Conservation (phyloP, 2,329 filamentous ascomycete species). For the Onygena corvina region DNA sequence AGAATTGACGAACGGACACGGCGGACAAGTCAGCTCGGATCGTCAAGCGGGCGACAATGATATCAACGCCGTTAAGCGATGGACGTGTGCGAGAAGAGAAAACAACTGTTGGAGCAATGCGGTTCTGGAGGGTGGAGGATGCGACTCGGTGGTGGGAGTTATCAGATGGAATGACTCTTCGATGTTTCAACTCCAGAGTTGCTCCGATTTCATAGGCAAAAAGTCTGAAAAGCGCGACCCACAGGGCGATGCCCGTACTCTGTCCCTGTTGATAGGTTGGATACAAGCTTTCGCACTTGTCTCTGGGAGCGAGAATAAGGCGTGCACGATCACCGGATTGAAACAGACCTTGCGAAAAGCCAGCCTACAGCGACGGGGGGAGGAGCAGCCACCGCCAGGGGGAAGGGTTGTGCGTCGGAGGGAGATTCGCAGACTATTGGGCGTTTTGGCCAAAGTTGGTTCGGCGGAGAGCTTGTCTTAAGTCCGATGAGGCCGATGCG, state of each 20-base stretch:
- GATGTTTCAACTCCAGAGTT: constrained; percentile 2
- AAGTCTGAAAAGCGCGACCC: constrained; percentile 6
- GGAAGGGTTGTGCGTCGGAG: background rate
- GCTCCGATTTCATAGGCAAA: background rate
- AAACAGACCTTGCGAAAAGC: background rate
- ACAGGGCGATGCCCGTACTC: background rate
- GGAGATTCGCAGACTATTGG: background rate
- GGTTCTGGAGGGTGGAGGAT: background rate
- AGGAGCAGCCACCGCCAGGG: background rate
- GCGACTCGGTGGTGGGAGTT: background rate
- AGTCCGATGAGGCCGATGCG: background rate
- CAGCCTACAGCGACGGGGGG: background rate
- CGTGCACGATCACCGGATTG: constrained; percentile 6
- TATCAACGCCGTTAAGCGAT: background rate
- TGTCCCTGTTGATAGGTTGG: constrained; percentile 4
- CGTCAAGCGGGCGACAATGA: no score
- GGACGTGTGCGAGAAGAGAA: background rate
- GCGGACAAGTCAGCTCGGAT: background rate
- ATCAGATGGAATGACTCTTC: constrained; percentile 7
- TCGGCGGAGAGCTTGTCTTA: background rate
- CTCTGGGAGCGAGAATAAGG: background rate
- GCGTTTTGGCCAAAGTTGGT: background rate
- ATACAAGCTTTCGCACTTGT: constrained; percentile 2
- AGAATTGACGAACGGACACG: background rate
- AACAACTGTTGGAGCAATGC: background rate